Evolutionary conservation across 805 yeast species (phyloP).

Genomic region (Kockiozyma suomiensis): DNA sequence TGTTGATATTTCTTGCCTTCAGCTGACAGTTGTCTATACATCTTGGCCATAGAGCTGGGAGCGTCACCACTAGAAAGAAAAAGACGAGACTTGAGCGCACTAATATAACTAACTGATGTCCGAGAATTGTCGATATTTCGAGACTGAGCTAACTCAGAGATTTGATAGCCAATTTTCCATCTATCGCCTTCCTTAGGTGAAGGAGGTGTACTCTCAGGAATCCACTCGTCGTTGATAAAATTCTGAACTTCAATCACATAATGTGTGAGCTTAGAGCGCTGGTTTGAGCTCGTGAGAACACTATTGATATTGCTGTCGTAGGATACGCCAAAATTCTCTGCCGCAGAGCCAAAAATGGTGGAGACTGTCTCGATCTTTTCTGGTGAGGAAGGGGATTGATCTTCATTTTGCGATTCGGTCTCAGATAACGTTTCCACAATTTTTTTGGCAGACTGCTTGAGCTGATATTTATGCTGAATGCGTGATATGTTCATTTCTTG

Average conservation of each 20-base stretch:
- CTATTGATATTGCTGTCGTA: neutral
- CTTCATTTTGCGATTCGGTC: neutral
- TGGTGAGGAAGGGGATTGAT: no score
- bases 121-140: neutral
- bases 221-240: constrained; percentile 3
- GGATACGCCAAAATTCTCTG: neutral
- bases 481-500: constrained; percentile 34
- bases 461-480: constrained; percentile 28
- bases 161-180: constrained; percentile 18
- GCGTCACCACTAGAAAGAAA: neutral
- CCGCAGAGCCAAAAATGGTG: neutral
- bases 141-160: neutral
- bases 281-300: neutral
- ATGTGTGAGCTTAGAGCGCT: constrained; percentile 29
- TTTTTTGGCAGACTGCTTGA: constrained; percentile 23
- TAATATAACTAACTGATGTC: neutral
- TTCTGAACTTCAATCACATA: constrained; percentile 25
- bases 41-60: constrained; percentile 22
- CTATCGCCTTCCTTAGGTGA: constrained; percentile 5
- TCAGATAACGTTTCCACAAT: constrained; percentile 7
- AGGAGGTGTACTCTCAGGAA: constrained; percentile 8
- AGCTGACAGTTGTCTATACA: constrained; percentile 40
- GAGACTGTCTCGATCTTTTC: neutral
- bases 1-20: constrained; percentile 39
- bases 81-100: neutral